Evolutionary conservation across 2,329 filamentous ascomycete genomes (phyloP).

Genomic region (Fusarium oligoseptatum): DNA sequence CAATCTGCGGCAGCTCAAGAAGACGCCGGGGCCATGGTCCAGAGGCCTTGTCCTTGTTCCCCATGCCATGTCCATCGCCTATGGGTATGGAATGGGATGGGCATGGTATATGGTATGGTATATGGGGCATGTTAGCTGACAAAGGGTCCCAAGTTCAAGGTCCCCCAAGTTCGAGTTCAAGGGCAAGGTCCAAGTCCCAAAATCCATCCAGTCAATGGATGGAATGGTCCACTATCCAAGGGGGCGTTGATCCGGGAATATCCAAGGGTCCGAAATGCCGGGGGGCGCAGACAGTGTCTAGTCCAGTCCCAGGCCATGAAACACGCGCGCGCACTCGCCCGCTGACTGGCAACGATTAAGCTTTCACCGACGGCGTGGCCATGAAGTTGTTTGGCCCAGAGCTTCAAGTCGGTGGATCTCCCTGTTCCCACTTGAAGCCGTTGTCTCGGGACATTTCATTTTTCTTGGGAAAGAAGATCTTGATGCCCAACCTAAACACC

Average conservation of each 20-base stretch:
- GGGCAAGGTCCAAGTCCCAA: neutral
- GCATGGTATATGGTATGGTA: neutral
- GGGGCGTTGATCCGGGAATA: neutral
- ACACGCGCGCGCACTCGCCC: neutral
- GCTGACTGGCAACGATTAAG: slow-evolving; percentile 19
- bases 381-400: slow-evolving; percentile 2
- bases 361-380: slow-evolving; percentile 32
- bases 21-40: slow-evolving; percentile 8
- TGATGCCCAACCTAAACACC: slow-evolving; percentile 28
- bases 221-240: neutral
- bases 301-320: neutral
- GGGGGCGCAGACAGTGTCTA: neutral
- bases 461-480: slow-evolving; percentile 20
- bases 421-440: slow-evolving; percentile 21
- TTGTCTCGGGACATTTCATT: slow-evolving; percentile 14
- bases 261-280: slow-evolving; percentile 1
- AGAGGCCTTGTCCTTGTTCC: neutral
- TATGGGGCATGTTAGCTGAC: neutral
- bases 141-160: neutral
- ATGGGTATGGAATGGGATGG: neutral
- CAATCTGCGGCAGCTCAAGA: slow-evolving; percentile 16
- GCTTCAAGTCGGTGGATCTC: neutral
- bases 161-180: neutral
- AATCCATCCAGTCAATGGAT: neutral
- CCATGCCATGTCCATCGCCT: neutral